These are phyloP conservation scores for Forsythia suspensa DNA, from an alignment of 257 asterid genomes.

Conservation along the genomic window DNA sequence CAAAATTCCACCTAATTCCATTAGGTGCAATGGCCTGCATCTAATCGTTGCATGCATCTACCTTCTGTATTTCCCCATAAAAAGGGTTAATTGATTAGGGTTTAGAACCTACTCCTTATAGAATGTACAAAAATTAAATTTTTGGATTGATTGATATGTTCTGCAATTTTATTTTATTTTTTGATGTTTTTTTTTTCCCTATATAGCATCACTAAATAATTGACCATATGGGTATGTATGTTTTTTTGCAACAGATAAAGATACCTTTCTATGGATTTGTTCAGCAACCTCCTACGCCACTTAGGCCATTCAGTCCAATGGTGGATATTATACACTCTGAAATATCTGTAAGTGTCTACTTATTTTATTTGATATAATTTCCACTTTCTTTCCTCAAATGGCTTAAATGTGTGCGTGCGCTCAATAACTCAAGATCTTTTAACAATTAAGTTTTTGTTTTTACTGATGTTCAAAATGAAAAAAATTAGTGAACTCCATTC, in stretches of 20 bases:
- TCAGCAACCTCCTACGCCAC: background rate
- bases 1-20: no score
- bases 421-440: no score
- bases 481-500: no score
- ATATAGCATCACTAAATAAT: no score
- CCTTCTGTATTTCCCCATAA: no score
- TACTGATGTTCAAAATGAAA: background rate
- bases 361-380: no score
- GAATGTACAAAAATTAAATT: background rate
- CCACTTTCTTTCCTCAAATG: background rate
- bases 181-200: no score
- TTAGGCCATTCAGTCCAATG: background rate
- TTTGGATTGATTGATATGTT: no score
- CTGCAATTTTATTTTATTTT: no score
- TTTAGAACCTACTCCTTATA: background rate
- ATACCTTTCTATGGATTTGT: background rate
- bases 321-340: background rate
- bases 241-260: background rate
- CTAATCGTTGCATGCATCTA: no score
- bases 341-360: background rate
- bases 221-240: background rate
- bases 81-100: background rate
- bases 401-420: background rate
- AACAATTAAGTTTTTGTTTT: no score
- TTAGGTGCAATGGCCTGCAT: no score